Conservation (phyloP, 257 asterid genomes). For the Dorcoceras hygrometricum region DNA sequence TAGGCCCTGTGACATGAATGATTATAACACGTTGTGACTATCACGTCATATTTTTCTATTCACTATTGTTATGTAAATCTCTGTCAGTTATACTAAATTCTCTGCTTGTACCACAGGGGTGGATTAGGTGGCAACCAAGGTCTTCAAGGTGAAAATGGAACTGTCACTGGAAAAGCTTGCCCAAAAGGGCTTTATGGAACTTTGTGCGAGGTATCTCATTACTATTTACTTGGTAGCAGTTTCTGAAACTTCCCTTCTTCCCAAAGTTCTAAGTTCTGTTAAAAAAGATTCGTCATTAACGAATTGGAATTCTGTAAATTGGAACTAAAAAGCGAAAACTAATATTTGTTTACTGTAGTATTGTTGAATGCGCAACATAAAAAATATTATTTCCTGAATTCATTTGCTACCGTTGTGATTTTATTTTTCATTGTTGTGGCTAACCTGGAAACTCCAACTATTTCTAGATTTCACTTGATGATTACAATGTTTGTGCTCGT, state of each 20-base stretch:
- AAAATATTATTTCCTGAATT: background rate
- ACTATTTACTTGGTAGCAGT: conserved; percentile 15
- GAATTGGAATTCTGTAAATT: conserved; percentile 6
- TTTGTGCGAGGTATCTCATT: conserved; percentile 66
- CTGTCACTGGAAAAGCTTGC: conserved; percentile 89
- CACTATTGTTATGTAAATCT: background rate
- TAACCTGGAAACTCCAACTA: conserved; percentile 14
- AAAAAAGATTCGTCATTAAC: conserved; percentile 2
- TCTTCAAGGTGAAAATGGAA: conserved; percentile 75
- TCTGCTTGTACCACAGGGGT: conserved; percentile 55
- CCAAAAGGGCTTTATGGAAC: conserved; percentile 93
- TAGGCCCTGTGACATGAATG: background rate
- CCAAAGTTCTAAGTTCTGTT: background rate
- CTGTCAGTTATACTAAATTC: conserved; percentile 20
- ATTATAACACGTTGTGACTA: background rate
- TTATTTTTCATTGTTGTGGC: background rate
- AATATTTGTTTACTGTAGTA: background rate
- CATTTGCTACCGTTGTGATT: background rate
- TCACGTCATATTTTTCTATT: background rate
- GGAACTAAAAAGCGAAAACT: conserved; percentile 7
- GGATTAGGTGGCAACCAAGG: conserved; percentile 76
- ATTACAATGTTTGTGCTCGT: background rate
- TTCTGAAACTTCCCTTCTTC: conserved; percentile 9
- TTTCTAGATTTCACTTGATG: conserved; percentile 18
- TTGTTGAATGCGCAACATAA: background rate